phyloP scores from a whole-genome alignment of 2,329 filamentous ascomycete species.

The Chlorencoelia australis region DNA sequence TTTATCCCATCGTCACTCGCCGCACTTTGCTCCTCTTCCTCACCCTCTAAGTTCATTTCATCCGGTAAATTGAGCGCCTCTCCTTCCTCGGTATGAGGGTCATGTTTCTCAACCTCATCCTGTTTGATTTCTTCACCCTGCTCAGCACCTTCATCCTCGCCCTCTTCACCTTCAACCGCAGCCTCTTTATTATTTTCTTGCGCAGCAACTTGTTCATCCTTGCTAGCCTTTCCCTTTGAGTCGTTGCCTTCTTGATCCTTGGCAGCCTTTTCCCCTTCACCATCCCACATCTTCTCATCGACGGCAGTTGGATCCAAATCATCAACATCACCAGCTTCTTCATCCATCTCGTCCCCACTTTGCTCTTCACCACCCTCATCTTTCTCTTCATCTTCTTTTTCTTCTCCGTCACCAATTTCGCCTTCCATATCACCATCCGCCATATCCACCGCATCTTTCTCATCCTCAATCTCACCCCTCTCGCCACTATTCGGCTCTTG shows the following conservation, averaged over 20 bases:
- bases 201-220: slow-evolving; percentile 39
- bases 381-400: slow-evolving; percentile 52
- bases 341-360: slow-evolving; percentile 64
- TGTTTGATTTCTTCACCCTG: slow-evolving; percentile 44
- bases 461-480: slow-evolving; percentile 60
- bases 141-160: slow-evolving; percentile 44
- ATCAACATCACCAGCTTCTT: slow-evolving; percentile 84
- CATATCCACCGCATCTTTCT: slow-evolving; percentile 85
- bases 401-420: slow-evolving; percentile 59
- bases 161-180: slow-evolving; percentile 38
- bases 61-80: slow-evolving; percentile 61
- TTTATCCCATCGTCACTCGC: slow-evolving; percentile 35
- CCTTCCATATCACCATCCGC: slow-evolving; percentile 87
- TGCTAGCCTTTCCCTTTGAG: slow-evolving; percentile 56
- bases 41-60: slow-evolving; percentile 58
- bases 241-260: slow-evolving; percentile 73
- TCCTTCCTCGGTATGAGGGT: slow-evolving; percentile 57
- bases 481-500: slow-evolving; percentile 61
- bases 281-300: slow-evolving; percentile 99
- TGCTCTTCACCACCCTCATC: slow-evolving; percentile 55
- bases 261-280: slow-evolving; percentile 65
- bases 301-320: slow-evolving; percentile 82
- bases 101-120: slow-evolving; percentile 52
- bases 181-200: slow-evolving; percentile 50
- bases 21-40: slow-evolving; percentile 39